Base-by-base conservation (phyloP, 768 basidiomycete species). In the Gyrodon lividus region DNA sequence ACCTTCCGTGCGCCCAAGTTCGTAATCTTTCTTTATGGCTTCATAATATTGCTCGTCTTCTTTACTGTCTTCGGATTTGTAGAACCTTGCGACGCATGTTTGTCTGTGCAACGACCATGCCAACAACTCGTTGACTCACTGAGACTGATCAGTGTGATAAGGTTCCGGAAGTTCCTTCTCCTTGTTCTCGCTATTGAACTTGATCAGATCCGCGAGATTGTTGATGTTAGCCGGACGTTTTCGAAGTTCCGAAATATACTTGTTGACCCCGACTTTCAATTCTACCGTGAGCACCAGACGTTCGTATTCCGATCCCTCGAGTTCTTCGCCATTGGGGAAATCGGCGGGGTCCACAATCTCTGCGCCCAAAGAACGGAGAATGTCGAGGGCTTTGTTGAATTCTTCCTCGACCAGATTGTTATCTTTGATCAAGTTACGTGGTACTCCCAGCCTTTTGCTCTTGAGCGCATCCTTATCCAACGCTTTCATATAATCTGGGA, bases 331-430 rank as follows among this genome's bases (percentile, higher is more conserved):
- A 28, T 76, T 77, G 0, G 82, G 77, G 14, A 87, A 66, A 51
- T 86, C 81, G 1, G 82, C 80, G 1, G 83, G 82, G 59, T 87
- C 84, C 6, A 86, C 72, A 4, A 87, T 70, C 1, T 77, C 70
- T 7, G 77, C 77, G 14, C 77, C 79, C 4, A 77, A 66, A 2
- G 53, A 51, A 2, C 68, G 61, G 20, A 79, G 62, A 16, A 67
- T 61, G 33, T 68, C 67, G 19, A 80, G 54, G 3, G 74, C 69
- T 4, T 62, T 65, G 34, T 74, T 62, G 59, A 79, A 79, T 33
- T 69, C 72, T 30, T 61, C 72, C 5, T 66, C 46, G 24, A 70
- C 59, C 6, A 45, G 58, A 48, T 45, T 48, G n/a, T 48, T 57
- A 28, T 64, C 56, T 6, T 59, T 41, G 20, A 69, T 50, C 39